Base-by-base conservation (phyloP, 768 basidiomycete genomes). In the Lenzites betulinus region DNA sequence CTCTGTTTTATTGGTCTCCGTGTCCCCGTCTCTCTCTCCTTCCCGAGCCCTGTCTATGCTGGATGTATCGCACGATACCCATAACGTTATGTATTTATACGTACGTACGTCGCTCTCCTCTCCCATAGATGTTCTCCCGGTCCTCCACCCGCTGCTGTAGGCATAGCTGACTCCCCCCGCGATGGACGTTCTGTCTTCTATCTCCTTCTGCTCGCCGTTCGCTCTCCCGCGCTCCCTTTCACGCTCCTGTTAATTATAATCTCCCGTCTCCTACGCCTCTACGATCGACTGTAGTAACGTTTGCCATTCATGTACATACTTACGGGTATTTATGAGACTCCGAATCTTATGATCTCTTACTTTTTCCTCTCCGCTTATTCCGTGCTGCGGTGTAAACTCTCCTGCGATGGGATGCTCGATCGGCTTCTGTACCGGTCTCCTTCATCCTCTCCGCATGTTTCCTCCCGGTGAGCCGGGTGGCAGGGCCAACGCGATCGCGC, bases 61-160 rank as follows among this genome's bases (percentile, higher is more conserved):
- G 56, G 48, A 58, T 58, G 56, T 58, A 58, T 58, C 56, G 20
- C n/a, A 43, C 39, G 48, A 58, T 63, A 63, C 62, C 62, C 52
- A 36, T 63, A 63, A 54, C 33, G n/a, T 63, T 63, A 63, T 63
- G 62, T 63, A 63, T 63, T 63, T 63, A 63, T 63, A 63, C 47
- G 30, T 33, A 33, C 30, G 30, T 33, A 33, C 30, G n/a, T 11
- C 44, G 52, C 54, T 54, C 38, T 46, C 59, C 18, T n/a, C 42
- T 46, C 20, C 22, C 55, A 50, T 58, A 58, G 56, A 58, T 58
- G 48, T 47, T 49, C 20, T n/a, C n/a, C n/a, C n/a, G 23, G 22
- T 49, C 30, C 11, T 33, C 30, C 30, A 43, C 56, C 41, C 36
- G 2, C 41, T 26, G 26, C 56, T 58, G 38, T 52, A 52, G 49